phyloP scores from a whole-genome alignment of 1,284 basidiomycete genomes.

The Caloboletus inedulis region DNA sequence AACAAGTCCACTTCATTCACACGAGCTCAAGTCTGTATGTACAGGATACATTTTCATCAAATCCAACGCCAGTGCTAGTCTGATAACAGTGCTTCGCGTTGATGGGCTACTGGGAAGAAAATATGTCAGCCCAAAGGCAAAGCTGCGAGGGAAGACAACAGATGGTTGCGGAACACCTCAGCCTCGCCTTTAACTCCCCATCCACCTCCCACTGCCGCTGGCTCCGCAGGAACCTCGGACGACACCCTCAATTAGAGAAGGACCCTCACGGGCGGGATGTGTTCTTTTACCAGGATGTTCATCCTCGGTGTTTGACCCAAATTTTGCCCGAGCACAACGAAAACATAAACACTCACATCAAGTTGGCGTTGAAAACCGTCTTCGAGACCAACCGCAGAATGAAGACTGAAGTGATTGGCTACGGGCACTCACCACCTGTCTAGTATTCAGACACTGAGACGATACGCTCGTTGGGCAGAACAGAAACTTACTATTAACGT shows the following conservation, averaged over 20 bases:
- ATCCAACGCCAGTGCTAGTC: neutral
- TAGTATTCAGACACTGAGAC: constrained; percentile 3
- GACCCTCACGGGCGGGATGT: constrained; percentile 50
- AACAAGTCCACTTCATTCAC: neutral
- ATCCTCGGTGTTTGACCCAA: constrained; percentile 49
- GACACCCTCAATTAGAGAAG: constrained; percentile 30
- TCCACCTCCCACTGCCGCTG: constrained; percentile 52
- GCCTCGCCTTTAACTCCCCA: constrained; percentile 85
- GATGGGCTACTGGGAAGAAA: constrained; percentile 2
- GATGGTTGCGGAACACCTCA: constrained; percentile 47
- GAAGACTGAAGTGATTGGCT: neutral
- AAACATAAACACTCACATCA: constrained; percentile 10
- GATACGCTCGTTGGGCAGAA: neutral
- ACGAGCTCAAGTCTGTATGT: neutral
- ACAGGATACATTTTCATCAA: neutral
- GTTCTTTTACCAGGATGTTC: constrained; percentile 86
- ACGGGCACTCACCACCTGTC: constrained; percentile 5
- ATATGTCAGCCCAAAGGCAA: constrained; percentile 1
- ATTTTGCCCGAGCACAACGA: neutral
- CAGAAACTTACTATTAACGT: constrained; percentile 13
- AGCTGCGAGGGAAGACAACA: neutral
- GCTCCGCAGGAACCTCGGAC: constrained; percentile 26
- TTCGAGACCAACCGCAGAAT: neutral
- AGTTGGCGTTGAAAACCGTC: neutral
- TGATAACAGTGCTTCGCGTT: neutral